Evolutionary conservation across 1,284 basidiomycete genomes (phyloP).

Genomic region (Ceratobasidium sp.): DNA sequence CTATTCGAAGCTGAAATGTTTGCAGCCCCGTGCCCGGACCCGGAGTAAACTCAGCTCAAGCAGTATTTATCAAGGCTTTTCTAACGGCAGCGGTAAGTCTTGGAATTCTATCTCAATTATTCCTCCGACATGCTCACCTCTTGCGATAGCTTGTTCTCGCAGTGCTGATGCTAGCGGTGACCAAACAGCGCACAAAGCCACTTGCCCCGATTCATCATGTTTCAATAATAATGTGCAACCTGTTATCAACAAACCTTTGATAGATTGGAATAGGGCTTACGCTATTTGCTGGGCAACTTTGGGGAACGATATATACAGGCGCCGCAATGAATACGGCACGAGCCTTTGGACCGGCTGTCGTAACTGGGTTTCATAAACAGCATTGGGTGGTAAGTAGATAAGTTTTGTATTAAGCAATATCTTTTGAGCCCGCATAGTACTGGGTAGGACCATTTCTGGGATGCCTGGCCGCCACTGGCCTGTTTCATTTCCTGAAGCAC

Average conservation of each 20-base stretch:
- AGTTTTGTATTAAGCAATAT: not conserved
- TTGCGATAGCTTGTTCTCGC: constrained; percentile 63
- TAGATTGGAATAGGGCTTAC: constrained; percentile 75
- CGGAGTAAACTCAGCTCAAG: constrained; percentile 36
- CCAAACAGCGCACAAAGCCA: constrained; percentile 36
- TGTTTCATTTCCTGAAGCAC: constrained; percentile 51
- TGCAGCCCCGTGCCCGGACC: constrained; percentile 29
- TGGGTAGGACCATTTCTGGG: constrained; percentile 51
- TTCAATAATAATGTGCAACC: constrained; percentile 59
- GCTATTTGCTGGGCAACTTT: constrained; percentile 71
- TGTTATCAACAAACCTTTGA: not conserved
- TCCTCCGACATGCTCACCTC: constrained; percentile 46
- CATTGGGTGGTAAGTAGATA: constrained; percentile 53
- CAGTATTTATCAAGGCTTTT: constrained; percentile 39
- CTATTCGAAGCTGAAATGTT: too few species aligned
- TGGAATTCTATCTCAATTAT: not conserved
- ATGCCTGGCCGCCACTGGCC: constrained; percentile 47
- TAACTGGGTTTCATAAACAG: constrained; percentile 62
- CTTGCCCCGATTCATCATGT: constrained; percentile 35
- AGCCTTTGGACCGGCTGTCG: constrained; percentile 75
- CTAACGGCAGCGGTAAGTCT: constrained; percentile 44
- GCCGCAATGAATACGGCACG: constrained; percentile 75
- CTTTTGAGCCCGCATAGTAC: not conserved
- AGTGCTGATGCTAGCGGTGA: constrained; percentile 54
- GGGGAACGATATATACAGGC: constrained; percentile 63